These are phyloP conservation scores for Globisporangium splendens DNA, from an alignment of 352 stramenopile species.

Conservation along the genomic window DNA sequence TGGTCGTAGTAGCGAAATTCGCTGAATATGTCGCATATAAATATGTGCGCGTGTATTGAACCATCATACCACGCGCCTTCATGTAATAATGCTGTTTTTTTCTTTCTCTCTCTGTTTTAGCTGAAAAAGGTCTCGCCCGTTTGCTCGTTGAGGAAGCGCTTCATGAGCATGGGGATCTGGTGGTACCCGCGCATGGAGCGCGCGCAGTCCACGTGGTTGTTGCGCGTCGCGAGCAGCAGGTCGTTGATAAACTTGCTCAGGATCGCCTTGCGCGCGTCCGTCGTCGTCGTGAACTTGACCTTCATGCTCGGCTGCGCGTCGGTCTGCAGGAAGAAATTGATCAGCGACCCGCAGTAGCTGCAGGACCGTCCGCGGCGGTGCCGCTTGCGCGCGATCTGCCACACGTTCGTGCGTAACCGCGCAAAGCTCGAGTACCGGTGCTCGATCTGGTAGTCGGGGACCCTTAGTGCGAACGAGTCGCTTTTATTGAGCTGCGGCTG, in stretches of 20 bases:
- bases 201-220: constrained; percentile 27
- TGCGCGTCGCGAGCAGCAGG: constrained; percentile 24
- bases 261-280: constrained; percentile 39
- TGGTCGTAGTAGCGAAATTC: too few species aligned
- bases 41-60: too few species aligned
- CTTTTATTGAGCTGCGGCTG: constrained; percentile 2
- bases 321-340: constrained; percentile 38
- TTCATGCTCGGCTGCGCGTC: constrained; percentile 39
- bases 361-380: constrained; percentile 42
- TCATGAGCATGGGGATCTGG: constrained; percentile 38
- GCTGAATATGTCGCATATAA: too few species aligned
- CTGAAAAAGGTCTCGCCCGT: constrained; percentile 45
- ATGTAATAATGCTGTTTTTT: too few species aligned
- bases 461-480: constrained; percentile 11
- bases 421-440: constrained; percentile 67
- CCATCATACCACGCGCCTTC: too few species aligned
- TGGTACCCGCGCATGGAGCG: constrained; percentile 37
- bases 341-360: constrained; percentile 40
- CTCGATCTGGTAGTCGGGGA: constrained; percentile 55
- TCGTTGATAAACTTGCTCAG: constrained; percentile 43
- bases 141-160: constrained; percentile 45
- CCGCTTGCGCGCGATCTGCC: constrained; percentile 41
- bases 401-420: constrained; percentile 41
- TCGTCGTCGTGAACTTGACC: constrained; percentile 46
- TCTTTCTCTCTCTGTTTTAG: constrained; percentile 12